A percentile compares a stretch with the other conserved stretches of the same genome.
Conservation (phyloP, 1,284 basidiomycete genomes). For the Trametes polyzona region DNA sequence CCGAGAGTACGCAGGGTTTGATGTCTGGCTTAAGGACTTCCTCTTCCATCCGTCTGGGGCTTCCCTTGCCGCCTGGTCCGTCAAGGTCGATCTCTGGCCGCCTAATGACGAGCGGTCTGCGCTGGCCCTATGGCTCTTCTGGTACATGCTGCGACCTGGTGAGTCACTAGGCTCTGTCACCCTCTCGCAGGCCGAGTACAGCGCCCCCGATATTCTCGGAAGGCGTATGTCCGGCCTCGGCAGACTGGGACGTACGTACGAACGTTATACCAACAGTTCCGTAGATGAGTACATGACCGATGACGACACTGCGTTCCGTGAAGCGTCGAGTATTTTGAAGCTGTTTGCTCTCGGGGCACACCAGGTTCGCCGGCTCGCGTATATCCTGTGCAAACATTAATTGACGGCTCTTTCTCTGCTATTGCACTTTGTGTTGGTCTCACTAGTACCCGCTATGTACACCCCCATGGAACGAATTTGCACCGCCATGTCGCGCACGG, state of each 20-base stretch:
- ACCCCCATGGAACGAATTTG: conserved; percentile 62
- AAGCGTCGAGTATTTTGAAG: conserved; percentile 56
- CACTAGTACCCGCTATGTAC: conserved; percentile 61
- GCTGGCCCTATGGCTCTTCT: conserved; percentile 46
- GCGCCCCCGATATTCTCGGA: not conserved
- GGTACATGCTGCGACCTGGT: conserved; percentile 63
- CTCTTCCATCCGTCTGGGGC: conserved; percentile 42
- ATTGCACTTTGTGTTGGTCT: too few relatives aligned
- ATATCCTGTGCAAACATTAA: not conserved
- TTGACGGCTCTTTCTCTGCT: conserved; percentile 10
- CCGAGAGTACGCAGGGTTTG: conserved; percentile 40
- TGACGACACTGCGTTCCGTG: conserved; percentile 42
- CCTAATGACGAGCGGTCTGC: conserved; percentile 37
- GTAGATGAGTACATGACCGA: conserved; percentile 53
- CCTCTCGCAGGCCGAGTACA: not conserved
- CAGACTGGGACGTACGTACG: not conserved
- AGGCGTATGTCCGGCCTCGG: conserved; percentile 1
- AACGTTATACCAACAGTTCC: not conserved
- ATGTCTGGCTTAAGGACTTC: conserved; percentile 42
- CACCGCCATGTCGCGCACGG: conserved; percentile 37
- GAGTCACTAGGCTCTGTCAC: conserved; percentile 30
- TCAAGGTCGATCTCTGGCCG: conserved; percentile 39
- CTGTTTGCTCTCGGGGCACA: conserved; percentile 69
- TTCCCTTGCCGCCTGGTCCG: conserved; percentile 35
- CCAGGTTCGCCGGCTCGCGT: conserved; percentile 45